These are phyloP conservation scores for Cystofilobasidium bisporidii DNA, from an alignment of 768 basidiomycete genomes.

Conservation along the genomic window DNA sequence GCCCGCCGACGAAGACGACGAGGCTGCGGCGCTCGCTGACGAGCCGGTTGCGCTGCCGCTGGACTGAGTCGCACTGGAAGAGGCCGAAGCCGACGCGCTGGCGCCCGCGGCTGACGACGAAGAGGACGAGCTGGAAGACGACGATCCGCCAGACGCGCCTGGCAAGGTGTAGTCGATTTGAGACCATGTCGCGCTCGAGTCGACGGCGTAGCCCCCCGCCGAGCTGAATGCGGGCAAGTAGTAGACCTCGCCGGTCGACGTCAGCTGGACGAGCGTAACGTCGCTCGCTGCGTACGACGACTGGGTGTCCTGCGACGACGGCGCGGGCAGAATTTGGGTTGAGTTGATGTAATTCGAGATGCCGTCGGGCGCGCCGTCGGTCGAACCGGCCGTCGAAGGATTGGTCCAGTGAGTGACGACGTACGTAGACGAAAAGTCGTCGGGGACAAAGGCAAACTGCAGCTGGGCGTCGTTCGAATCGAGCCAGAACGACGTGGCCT, in stretches of 20 bases:
- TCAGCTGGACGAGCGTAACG: slow-evolving; percentile 57
- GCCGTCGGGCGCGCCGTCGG: slow-evolving; percentile 35
- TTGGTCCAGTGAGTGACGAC: slow-evolving; percentile 28
- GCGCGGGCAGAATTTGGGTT: slow-evolving; percentile 54
- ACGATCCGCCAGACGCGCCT: slow-evolving; percentile 28
- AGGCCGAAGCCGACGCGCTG: not conserved
- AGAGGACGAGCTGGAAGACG: slow-evolving; percentile 18
- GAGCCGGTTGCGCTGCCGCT: not conserved
- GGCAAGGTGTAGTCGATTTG: slow-evolving; percentile 37
- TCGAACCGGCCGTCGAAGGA: slow-evolving; percentile 26
- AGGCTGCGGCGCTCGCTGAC: not conserved
- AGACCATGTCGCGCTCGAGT: slow-evolving; percentile 35
- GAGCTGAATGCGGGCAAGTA: slow-evolving; percentile 43
- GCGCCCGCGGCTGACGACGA: not conserved
- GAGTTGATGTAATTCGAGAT: slow-evolving; percentile 45
- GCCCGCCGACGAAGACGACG: not conserved
- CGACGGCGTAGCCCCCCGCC: slow-evolving; percentile 33
- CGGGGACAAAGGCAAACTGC: slow-evolving; percentile 67
- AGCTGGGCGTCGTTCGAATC: slow-evolving; percentile 50
- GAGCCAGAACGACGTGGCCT: slow-evolving; percentile 62
- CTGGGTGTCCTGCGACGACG: slow-evolving; percentile 51
- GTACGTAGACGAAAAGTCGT: slow-evolving; percentile 52
- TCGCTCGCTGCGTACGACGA: slow-evolving; percentile 59
- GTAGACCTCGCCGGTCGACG: slow-evolving; percentile 52
- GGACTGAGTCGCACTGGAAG: not conserved